A percentile compares a stretch with the other conserved stretches of the same genome.
These are phyloP conservation scores for Paragyromitra xinjiangensis DNA, from an alignment of 495 filamentous ascomycete species.

Conservation along the genomic window DNA sequence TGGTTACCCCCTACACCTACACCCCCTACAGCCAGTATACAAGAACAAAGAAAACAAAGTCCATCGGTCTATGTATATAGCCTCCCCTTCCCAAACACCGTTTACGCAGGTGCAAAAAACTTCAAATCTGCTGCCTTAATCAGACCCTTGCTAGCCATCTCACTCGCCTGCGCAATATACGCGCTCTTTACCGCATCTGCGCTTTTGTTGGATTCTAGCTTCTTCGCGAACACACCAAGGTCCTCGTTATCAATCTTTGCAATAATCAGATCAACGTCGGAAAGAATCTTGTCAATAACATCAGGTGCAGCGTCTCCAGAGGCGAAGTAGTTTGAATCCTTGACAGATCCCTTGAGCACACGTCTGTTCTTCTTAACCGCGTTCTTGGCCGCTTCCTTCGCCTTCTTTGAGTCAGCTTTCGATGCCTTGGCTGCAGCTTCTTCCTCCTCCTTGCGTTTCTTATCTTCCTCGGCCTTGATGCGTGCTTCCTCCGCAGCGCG, in stretches of 20 bases:
- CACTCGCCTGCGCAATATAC: slow-evolving; percentile 59
- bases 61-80: slow-evolving; percentile 35
- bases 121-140: slow-evolving; percentile 49
- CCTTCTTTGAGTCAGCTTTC: slow-evolving; percentile 88
- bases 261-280: slow-evolving; percentile 88
- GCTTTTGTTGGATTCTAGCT: slow-evolving; percentile 77
- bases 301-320: slow-evolving; percentile 70
- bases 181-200: slow-evolving; percentile 73
- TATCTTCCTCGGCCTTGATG: slow-evolving; percentile 78
- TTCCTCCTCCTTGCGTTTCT: slow-evolving; percentile 77
- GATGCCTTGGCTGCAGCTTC: slow-evolving; percentile 86
- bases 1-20: not conserved
- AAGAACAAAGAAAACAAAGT: slow-evolving; percentile 19
- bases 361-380: slow-evolving; percentile 99
- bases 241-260: slow-evolving; percentile 88
- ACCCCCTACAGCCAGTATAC: slow-evolving; percentile 11
- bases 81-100: not conserved
- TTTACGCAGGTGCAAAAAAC: slow-evolving; percentile 33
- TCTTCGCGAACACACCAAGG: slow-evolving; percentile 78
- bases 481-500: slow-evolving; percentile 80
- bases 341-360: slow-evolving; percentile 87
- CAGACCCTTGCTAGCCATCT: slow-evolving; percentile 49
- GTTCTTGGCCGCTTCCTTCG: slow-evolving; percentile 96
- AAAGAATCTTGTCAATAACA: slow-evolving; percentile 81
- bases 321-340: slow-evolving; percentile 94